phyloP scores from a whole-genome alignment of 306 rosid species.

The Cucurbita pepo region DNA sequence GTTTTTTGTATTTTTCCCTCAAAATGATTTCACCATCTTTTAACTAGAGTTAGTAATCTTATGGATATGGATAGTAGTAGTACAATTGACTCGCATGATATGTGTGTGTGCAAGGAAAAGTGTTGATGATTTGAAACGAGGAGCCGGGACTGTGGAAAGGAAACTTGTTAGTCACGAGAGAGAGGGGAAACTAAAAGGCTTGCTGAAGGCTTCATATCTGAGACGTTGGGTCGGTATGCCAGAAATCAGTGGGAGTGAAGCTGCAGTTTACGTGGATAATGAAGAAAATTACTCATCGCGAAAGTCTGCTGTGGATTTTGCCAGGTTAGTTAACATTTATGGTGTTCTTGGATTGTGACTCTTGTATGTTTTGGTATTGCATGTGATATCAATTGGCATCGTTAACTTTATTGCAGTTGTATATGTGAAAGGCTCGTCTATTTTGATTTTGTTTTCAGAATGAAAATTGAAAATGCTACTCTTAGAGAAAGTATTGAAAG shows the following conservation, averaged over 20 bases:
- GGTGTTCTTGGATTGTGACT: background rate
- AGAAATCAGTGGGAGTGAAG: slow-evolving; percentile 39
- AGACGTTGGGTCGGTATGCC: slow-evolving; percentile 61
- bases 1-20: background rate
- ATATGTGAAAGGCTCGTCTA: background rate
- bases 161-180: slow-evolving; percentile 27
- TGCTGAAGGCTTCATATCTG: slow-evolving; percentile 73
- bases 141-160: slow-evolving; percentile 30
- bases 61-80: background rate
- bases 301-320: slow-evolving; percentile 68
- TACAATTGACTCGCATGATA: background rate
- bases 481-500: slow-evolving; percentile 76
- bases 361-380: background rate
- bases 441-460: slow-evolving; percentile 20
- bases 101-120: slow-evolving; percentile 26
- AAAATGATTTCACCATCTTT: background rate
- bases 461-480: slow-evolving; percentile 78
- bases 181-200: slow-evolving; percentile 58
- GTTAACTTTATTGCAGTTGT: too few relatives aligned
- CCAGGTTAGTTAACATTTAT: slow-evolving; percentile 42
- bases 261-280: slow-evolving; percentile 17
- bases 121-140: slow-evolving; percentile 26
- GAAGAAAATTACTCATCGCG: slow-evolving; percentile 27
- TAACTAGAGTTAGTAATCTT: background rate
- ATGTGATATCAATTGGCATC: background rate